Base-by-base conservation (phyloP, 2,329 filamentous ascomycete genomes). In the Didymella sp. region DNA sequence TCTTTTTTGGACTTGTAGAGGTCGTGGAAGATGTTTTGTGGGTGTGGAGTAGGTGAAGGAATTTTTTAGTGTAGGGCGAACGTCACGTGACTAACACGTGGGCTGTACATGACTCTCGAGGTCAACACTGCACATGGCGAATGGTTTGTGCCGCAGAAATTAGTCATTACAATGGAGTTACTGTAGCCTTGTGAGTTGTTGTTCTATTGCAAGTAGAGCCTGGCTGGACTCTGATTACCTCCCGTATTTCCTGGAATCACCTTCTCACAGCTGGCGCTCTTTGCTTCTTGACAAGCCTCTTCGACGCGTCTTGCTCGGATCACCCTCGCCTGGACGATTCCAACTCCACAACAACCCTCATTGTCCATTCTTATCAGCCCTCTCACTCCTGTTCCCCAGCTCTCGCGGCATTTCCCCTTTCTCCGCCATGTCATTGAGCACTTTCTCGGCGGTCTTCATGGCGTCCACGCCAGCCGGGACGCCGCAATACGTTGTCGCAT, bases 391-490 rank as follows among this genome's bases (percentile, higher is more conserved):
- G 25, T 63, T 55, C 3, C 67, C 72, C 61, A 75, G 5, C 53
- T 75, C 72, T 11, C 73, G 64, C 17, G 69, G 56, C 70, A 66
- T 69, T 56, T 81, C 77, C 15, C 76, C 77, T 66, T 79, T 79
- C 60, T 76, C 75, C 28, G 76, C 78, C 80, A 82, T 83, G 57
- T 84, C 82, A 46, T 80, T 76, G n/a, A 84, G 67, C 24, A 80
- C 79, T 64, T 74, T 80, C 64, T 82, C 81, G 6, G 82, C 80
- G 22, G 79, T 78, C 62, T 81, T 82, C 71, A 84, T 83, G 0
- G 80, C 83, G 59, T 84, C 83, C 31, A 84, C 80, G 6, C 82
- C 83, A 4, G 82, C 81, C 27, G 82, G 83, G 60, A 82, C 80
- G 6, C 83, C 83, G 62, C 80, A 83, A 62, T 85, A 85, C 24